Conservation (phyloP, 2,329 filamentous ascomycete species). For the Ustulina deusta region DNA sequence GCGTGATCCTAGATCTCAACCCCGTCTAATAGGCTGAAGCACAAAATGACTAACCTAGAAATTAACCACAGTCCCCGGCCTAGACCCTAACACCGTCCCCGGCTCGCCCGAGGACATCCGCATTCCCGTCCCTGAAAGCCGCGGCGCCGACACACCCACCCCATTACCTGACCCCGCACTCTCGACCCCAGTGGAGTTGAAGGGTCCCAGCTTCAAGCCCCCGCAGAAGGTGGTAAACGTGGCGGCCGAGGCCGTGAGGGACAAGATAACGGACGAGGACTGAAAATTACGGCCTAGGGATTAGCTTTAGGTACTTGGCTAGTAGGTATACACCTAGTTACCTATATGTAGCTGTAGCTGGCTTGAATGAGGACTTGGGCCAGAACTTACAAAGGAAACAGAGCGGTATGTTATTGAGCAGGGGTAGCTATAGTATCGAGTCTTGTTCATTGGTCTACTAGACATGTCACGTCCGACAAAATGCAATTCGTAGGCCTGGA, state of each 20-base stretch:
- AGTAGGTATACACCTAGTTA: background rate
- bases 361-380: background rate
- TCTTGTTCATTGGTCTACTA: background rate
- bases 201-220: constrained; percentile 45
- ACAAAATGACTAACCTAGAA: constrained; percentile 19
- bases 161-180: constrained; percentile 62
- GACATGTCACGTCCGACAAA: background rate
- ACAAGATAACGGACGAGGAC: constrained; percentile 52
- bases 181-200: constrained; percentile 59
- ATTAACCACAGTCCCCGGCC: constrained; percentile 65
- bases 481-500: background rate
- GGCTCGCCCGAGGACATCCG: constrained; percentile 84
- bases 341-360: background rate
- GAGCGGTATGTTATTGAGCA: constrained; percentile 1
- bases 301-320: background rate
- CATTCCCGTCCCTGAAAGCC: constrained; percentile 73
- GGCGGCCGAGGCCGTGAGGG: constrained; percentile 49
- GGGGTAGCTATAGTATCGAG: background rate
- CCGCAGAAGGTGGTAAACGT: constrained; percentile 50
- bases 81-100: constrained; percentile 76
- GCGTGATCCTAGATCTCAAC: background rate
- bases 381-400: background rate
- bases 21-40: background rate
- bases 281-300: constrained; percentile 31
- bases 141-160: constrained; percentile 56